Conservation (phyloP, 2,329 filamentous ascomycete genomes). For the Magnaporthiopsis poae region DNA sequence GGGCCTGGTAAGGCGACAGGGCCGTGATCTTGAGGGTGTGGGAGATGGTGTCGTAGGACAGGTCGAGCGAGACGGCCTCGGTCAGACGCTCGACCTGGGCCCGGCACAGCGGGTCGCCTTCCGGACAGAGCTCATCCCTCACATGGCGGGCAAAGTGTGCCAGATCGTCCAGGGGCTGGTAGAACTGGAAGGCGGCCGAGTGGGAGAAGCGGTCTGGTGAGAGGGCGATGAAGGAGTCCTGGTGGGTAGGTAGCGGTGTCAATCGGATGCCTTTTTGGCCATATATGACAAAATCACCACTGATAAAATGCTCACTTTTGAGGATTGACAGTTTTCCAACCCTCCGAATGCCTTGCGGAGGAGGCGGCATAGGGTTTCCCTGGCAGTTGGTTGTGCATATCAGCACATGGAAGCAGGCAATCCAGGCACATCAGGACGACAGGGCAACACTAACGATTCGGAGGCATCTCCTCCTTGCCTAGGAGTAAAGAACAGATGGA, state of each 20-base stretch:
- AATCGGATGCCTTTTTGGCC: neutral
- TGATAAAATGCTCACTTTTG: constrained; percentile 27
- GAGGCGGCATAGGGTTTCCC: constrained; percentile 45
- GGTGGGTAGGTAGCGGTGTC: constrained; percentile 1
- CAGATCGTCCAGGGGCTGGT: constrained; percentile 52
- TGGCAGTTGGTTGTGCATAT: constrained; percentile 16
- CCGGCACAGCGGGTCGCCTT: constrained; percentile 38
- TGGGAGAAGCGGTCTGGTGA: constrained; percentile 48
- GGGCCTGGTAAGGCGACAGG: constrained; percentile 45
- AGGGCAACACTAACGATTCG: constrained; percentile 7
- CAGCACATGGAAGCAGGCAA: neutral
- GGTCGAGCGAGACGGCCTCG: constrained; percentile 57
- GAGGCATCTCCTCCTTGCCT: neutral
- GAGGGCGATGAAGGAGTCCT: constrained; percentile 54
- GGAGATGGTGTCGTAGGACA: constrained; percentile 64
- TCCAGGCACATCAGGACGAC: neutral
- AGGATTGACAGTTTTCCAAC: constrained; percentile 42
- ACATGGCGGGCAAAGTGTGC: constrained; percentile 44
- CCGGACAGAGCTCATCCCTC: constrained; percentile 40
- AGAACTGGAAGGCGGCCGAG: constrained; percentile 59
- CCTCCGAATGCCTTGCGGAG: constrained; percentile 48
- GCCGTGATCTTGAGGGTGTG: constrained; percentile 56
- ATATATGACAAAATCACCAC: neutral
- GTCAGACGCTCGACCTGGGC: constrained; percentile 32
- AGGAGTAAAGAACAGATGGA: constrained; percentile 72